Evolutionary conservation across 495 filamentous ascomycete genomes (phyloP).

Genomic region (Parathielavia hyrcaniae): DNA sequence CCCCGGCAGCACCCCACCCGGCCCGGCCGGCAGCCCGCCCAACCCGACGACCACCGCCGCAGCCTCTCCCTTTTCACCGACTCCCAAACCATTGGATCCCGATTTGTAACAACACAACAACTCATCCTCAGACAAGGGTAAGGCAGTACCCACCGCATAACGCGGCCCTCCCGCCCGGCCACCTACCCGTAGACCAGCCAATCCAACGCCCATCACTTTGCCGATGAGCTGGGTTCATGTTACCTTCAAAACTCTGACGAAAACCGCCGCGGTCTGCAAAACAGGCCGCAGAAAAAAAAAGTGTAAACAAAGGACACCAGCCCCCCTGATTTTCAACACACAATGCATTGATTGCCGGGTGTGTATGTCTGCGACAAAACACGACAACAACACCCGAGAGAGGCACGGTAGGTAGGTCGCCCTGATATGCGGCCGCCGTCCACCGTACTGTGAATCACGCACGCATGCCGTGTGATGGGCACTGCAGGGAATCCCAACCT

Average conservation of each 20-base stretch:
- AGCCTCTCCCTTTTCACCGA: too few relatives aligned
- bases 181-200: neutral
- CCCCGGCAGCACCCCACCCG: neutral
- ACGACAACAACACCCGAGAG: too few relatives aligned
- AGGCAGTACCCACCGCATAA: neutral
- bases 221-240: neutral
- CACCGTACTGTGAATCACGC: neutral
- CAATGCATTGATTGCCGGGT: too few relatives aligned
- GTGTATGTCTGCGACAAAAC: too few relatives aligned
- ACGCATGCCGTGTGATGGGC: neutral
- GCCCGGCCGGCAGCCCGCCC: too few relatives aligned
- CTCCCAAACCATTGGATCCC: neutral
- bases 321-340: neutral
- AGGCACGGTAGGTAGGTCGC: too few relatives aligned
- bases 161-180: conserved; percentile 2
- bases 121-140: too few relatives aligned
- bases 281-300: neutral
- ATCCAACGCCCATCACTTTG: conserved; percentile 4
- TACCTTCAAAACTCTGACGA: neutral
- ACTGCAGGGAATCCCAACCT: neutral
- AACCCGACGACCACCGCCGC: neutral
- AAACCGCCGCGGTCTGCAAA: neutral
- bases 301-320: neutral
- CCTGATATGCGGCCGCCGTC: neutral
- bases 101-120: neutral